These are phyloP conservation scores for Colletotrichum sp. DNA, from an alignment of 2,329 filamentous ascomycete species.

Conservation along the genomic window DNA sequence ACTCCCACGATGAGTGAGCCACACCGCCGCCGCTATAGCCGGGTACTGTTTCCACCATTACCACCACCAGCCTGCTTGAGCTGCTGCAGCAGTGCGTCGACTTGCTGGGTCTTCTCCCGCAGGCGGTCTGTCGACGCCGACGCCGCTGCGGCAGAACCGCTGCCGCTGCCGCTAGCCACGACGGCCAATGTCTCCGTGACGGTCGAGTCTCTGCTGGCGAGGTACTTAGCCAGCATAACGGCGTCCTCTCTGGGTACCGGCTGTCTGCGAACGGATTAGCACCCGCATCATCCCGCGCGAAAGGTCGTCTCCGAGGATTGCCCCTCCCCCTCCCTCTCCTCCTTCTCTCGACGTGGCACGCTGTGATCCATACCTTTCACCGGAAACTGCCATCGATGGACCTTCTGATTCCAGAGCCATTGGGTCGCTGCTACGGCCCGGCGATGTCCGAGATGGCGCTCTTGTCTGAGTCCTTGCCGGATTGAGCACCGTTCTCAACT, in stretches of 20 bases:
- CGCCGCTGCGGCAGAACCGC: not conserved
- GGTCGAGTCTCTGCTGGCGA: not conserved
- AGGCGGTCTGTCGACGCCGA: slow-evolving; percentile 1
- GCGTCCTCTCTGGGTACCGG: not conserved
- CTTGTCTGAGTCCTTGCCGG: not conserved
- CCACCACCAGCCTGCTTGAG: slow-evolving; percentile 1
- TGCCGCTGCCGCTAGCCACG: not conserved
- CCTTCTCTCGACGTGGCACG: slow-evolving; percentile 17
- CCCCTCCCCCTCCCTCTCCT: not conserved
- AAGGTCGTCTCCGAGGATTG: not conserved
- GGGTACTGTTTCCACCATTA: not conserved
- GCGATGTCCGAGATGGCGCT: not conserved
- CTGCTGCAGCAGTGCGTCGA: slow-evolving; percentile 5
- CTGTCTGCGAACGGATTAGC: slow-evolving; percentile 7
- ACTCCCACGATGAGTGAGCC: not conserved
- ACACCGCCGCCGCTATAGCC: not conserved
- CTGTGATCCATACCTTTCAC: slow-evolving; percentile 19
- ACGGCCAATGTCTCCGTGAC: not conserved
- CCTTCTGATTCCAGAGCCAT: not conserved
- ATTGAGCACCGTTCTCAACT: not conserved
- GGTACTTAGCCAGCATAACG: not conserved
- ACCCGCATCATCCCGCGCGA: not conserved
- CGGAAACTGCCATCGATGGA: slow-evolving; percentile 2
- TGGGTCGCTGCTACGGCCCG: not conserved
- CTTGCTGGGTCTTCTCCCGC: not conserved